Base-by-base conservation (phyloP, 805 yeast genomes). In the Saturnispora halmiae region DNA sequence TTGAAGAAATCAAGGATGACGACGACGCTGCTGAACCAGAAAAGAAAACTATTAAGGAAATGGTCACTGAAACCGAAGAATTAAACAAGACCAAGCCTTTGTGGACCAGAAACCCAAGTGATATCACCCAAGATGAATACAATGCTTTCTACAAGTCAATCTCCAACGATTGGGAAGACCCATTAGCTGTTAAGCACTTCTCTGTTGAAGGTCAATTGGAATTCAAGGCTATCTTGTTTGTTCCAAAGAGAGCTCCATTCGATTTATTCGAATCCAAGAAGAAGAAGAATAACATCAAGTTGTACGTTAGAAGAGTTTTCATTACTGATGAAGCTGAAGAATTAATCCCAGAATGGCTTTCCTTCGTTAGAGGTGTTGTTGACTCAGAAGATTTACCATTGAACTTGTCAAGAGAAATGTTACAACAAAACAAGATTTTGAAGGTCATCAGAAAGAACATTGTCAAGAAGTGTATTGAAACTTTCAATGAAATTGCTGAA, bases 141-240 rank as follows among this genome's bases (percentile, higher is more conserved):
- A 90, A 92, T 60, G 94, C 97, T 46, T 92, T 92, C 83, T 92
- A 92, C 84, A 92, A 92, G 76, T 87, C 97, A 38, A 92, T 92
- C 62, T 88, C 98, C 43, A 92, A 92, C 71, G 99, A 92, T 71
- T 92, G 98, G 98, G 98, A 92, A 75, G 98, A 92, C 66, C 99
- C 96, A 70, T 79, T 92, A 65, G 96, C 96, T 54, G 97, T 92
- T 55, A 92, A 92, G 79, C 99, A 92, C 73, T 92, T 92, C 78
- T 85, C 96, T 39, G 99, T 92, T 61, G 99, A 92, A 75, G 99
- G 99, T 77, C 98, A 92, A 76, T 79, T 92, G 60, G 99, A 92
- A 75, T 92, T 92, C 80, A 88, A 82, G 74, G 97, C 98, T 51
- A 92, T 92, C 62, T 74, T 92, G 59, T 92, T 86, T 63, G 78